Evolutionary conservation across 1,284 basidiomycete species (phyloP).

Genomic region (Papiliotrema terrestris): DNA sequence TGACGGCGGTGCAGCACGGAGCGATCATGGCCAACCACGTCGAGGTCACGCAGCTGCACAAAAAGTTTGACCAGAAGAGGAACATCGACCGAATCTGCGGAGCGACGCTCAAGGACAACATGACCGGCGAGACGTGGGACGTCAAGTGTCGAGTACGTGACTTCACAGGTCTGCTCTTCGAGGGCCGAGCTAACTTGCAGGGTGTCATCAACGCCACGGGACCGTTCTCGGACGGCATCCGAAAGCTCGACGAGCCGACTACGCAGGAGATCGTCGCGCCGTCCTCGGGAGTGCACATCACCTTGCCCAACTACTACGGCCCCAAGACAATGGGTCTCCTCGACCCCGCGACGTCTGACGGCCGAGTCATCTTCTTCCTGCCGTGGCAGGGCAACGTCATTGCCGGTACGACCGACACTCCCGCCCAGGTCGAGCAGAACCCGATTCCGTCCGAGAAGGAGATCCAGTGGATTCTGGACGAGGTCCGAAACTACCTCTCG

Average conservation of each 20-base stretch:
- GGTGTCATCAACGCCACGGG: constrained; percentile 96
- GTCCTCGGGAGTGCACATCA: constrained; percentile 92
- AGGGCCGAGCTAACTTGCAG: constrained; percentile 40
- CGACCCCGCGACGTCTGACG: constrained; percentile 92
- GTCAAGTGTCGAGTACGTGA: constrained; percentile 70
- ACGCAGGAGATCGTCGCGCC: constrained; percentile 87
- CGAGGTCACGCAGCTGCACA: constrained; percentile 77
- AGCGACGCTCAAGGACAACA: constrained; percentile 72
- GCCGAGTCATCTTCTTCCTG: constrained; percentile 97
- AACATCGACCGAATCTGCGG: constrained; percentile 65
- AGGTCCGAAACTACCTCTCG: constrained; percentile 75
- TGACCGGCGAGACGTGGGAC: constrained; percentile 79
- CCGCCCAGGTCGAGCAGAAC: constrained; percentile 70
- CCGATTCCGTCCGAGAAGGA: constrained; percentile 88
- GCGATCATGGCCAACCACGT: constrained; percentile 87
- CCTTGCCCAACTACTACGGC: constrained; percentile 94
- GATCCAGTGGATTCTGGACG: constrained; percentile 93
- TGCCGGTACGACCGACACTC: constrained; percentile 92
- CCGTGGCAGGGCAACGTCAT: constrained; percentile 98
- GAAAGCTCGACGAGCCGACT: constrained; percentile 77
- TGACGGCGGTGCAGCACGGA: constrained; percentile 92
- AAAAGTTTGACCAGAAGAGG: constrained; percentile 53
- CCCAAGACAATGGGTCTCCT: constrained; percentile 93
- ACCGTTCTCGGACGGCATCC: constrained; percentile 83
- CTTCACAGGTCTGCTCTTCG: not conserved